These are phyloP conservation scores for Yamadazyma ubonensis DNA, from an alignment of 805 yeast genomes.

Conservation along the genomic window DNA sequence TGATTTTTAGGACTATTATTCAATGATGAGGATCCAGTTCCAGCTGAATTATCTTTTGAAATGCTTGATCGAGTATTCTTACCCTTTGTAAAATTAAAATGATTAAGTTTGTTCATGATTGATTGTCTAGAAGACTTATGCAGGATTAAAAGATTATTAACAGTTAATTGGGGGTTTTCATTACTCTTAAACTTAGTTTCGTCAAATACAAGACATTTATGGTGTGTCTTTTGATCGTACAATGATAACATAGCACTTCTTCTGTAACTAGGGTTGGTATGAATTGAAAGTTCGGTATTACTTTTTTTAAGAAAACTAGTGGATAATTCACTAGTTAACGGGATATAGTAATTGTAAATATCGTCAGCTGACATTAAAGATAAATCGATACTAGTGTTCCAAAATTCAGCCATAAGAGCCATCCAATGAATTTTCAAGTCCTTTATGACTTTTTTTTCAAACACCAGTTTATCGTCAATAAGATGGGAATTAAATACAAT, in stretches of 20 bases:
- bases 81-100: conserved; percentile 7
- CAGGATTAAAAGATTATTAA: conserved; percentile 37
- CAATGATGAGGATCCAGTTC: conserved; percentile 8
- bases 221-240: conserved; percentile 36
- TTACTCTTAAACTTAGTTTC: conserved; percentile 14
- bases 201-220: conserved; percentile 34
- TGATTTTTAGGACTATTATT: conserved; percentile 10
- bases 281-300: conserved; percentile 37
- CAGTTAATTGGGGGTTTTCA: conserved; percentile 39
- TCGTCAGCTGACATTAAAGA: conserved; percentile 6
- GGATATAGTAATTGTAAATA: conserved; percentile 21
- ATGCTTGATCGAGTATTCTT: conserved; percentile 1
- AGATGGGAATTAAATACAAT: conserved; percentile 31
- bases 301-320: conserved; percentile 28
- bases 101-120: conserved; percentile 13
- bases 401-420: conserved; percentile 31
- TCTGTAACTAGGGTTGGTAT: conserved; percentile 44
- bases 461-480: conserved; percentile 24
- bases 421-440: conserved; percentile 46
- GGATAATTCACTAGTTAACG: conserved; percentile 25
- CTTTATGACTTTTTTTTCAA: conserved; percentile 35
- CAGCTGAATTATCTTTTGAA: conserved; percentile 9
- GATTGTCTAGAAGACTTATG: conserved; percentile 34
- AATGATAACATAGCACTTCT: conserved; percentile 46
- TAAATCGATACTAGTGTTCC: conserved; percentile 24